A percentile compares a stretch with the other conserved stretches of the same genome.
phyloP scores from a whole-genome alignment of 148 eudicot species.

The Rhododendron williamsianum region DNA sequence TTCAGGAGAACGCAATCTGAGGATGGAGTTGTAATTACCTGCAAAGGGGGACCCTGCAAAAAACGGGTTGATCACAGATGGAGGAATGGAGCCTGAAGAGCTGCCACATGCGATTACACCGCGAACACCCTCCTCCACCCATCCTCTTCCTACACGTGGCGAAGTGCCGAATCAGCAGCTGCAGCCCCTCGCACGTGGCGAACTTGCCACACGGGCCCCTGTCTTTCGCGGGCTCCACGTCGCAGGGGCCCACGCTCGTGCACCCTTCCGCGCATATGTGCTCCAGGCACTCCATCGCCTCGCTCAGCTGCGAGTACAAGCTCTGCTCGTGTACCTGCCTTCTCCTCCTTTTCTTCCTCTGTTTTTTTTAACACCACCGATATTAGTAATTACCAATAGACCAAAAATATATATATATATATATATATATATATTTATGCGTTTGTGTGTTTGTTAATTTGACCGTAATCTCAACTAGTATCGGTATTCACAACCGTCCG shows the following conservation, averaged over 20 bases:
- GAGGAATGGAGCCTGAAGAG: slow-evolving; percentile 73
- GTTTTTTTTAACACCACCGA: background rate
- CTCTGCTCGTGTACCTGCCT: slow-evolving; percentile 54
- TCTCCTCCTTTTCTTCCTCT: slow-evolving; percentile 71
- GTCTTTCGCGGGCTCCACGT: slow-evolving; percentile 47
- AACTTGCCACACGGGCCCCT: slow-evolving; percentile 62
- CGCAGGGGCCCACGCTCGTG: slow-evolving; percentile 69
- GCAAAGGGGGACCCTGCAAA: slow-evolving; percentile 87
- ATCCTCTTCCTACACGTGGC: slow-evolving; percentile 68
- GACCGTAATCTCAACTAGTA: background rate
- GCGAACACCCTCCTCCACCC: slow-evolving; percentile 51
- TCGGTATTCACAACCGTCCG: too few species aligned
- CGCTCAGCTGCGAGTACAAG: slow-evolving; percentile 60
- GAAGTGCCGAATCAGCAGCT: slow-evolving; percentile 65
- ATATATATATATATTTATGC: too few species aligned
- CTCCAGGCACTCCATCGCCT: slow-evolving; percentile 84
- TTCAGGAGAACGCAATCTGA: too few species aligned
- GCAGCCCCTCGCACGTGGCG: slow-evolving; percentile 67
- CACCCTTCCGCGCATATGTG: slow-evolving; percentile 95
- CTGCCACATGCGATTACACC: slow-evolving; percentile 87
- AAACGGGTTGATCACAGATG: slow-evolving; percentile 64
- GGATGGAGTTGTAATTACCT: slow-evolving; percentile 3
- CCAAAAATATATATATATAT: too few species aligned
- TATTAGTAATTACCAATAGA: background rate
- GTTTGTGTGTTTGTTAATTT: too few species aligned